Evolutionary conservation across 2,329 filamentous ascomycete species (phyloP), one percentile per base, ranked within the genome.

Genomic region (Aspergillus aculeatus): DNA sequence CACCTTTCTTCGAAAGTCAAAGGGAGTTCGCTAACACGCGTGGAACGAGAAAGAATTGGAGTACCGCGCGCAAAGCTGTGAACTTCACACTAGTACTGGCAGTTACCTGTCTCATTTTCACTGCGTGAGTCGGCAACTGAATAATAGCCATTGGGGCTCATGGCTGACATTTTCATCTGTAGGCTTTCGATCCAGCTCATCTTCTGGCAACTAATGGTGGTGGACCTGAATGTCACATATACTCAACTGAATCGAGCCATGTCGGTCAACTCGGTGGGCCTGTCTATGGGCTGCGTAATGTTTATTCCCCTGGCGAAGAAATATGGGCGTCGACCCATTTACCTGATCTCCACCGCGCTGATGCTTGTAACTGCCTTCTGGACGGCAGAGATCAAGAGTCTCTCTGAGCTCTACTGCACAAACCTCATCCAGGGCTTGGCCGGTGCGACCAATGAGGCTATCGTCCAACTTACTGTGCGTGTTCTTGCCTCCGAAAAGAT

Each of bases 161-260:
- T 16, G 24, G 12, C 9, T 21, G 38, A 50, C 49, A 50, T 35
- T 32, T 24, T 41, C 4, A 52, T 48, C 21, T n/a, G 47, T 19
- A 72, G 71, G 1, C 54, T 80, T 50, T 73, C 77, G 1, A 77
- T 77, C 16, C 79, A 79, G 29, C 56, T 69, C 1, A 73, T 77
- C 2, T 77, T 77, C 24, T 83, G 81, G 81, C 77, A 75, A 0
- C 71, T 77, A n/a, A 76, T 82, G 73, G 73, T 76, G 11, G 58
- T 69, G 1, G 75, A 83, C 57, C 71, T 84, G 1, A 67, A 75
- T 19, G 78, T 81, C 59, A 75, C 69, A 32, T 77, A 75, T 59
- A 63, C 67, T 0, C 66, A 75, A 1, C 62, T 83, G 38, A 84
- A 82, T 54, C 74, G 79, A 50, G 75, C 75, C 2, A 79, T 77